phyloP scores from a whole-genome alignment of 345 rosid species.

The Corchorus capsularis region DNA sequence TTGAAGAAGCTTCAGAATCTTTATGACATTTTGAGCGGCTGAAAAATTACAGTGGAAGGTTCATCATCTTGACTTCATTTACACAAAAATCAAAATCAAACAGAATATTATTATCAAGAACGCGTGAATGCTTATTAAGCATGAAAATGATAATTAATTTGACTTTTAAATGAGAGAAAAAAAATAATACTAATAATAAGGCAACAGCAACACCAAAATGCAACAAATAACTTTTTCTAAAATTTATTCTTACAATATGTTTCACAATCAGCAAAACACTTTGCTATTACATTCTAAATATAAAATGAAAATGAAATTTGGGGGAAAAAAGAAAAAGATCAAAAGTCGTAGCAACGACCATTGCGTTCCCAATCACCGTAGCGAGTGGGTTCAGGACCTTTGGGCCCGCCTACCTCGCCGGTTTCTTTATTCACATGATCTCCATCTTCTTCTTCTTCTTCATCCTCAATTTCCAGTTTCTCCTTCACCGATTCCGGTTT shows the following conservation, averaged over 20 bases:
- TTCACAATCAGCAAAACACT: neutral
- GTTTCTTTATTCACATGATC: conserved; percentile 60
- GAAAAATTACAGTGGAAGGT: neutral
- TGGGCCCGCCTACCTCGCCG: conserved; percentile 86
- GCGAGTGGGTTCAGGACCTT: conserved; percentile 90
- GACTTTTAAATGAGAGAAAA: neutral
- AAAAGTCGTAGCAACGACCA: conserved; percentile 93
- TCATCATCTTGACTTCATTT: neutral
- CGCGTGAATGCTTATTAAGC: neutral
- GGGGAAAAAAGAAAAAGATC: conserved; percentile 6
- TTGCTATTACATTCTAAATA: neutral
- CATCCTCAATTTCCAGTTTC: conserved; percentile 15
- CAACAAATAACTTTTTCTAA: no score
- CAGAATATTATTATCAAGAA: neutral
- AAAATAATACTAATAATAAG: no score
- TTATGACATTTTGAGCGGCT: conserved; percentile 58
- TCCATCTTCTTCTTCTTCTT: conserved; percentile 36
- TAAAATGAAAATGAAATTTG: neutral
- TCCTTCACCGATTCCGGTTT: conserved; percentile 34
- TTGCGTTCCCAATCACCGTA: conserved; percentile 94
- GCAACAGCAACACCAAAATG: no score
- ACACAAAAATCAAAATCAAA: neutral
- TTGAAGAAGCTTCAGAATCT: conserved; percentile 88
- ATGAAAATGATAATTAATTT: neutral
- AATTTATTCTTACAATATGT: neutral